phyloP scores from a whole-genome alignment of 306 rosid species.

The Fagus sylvatica region DNA sequence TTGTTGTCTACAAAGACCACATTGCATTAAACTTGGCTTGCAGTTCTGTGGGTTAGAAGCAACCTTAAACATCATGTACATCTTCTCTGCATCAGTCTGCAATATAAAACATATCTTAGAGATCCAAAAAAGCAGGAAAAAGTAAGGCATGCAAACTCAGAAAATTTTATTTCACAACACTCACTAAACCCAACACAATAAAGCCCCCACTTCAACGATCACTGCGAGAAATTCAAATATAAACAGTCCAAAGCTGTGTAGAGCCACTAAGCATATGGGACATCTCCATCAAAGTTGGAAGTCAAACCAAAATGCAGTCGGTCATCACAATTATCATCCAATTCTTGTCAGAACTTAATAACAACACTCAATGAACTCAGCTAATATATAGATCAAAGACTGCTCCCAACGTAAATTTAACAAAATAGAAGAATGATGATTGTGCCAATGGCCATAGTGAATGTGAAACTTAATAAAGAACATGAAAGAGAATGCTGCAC shows the following conservation, averaged over 20 bases:
- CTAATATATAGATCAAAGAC: not conserved
- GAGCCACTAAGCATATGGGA: not conserved
- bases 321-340: not conserved
- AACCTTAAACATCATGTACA: conserved; percentile 56
- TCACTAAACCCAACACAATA: not conserved
- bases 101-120: conserved; percentile 12
- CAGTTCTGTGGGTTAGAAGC: conserved; percentile 44
- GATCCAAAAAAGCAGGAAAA: not conserved
- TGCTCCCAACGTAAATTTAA: not conserved
- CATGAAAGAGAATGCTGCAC: not conserved
- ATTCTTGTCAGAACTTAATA: not conserved
- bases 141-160: not conserved
- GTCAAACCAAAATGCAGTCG: not conserved
- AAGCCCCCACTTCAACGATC: not conserved
- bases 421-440: not conserved
- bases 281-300: not conserved
- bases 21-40: conserved; percentile 38
- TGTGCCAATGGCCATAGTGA: not conserved
- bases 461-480: not conserved
- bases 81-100: conserved; percentile 76
- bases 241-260: not conserved
- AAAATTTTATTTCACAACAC: not conserved
- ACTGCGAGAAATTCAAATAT: not conserved
- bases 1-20: conserved; percentile 61
- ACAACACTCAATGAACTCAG: not conserved